Evolutionary conservation across 768 basidiomycete species (phyloP), one percentile per base, ranked within the genome.

Genomic region (Chalciporus pseudorubinellus): DNA sequence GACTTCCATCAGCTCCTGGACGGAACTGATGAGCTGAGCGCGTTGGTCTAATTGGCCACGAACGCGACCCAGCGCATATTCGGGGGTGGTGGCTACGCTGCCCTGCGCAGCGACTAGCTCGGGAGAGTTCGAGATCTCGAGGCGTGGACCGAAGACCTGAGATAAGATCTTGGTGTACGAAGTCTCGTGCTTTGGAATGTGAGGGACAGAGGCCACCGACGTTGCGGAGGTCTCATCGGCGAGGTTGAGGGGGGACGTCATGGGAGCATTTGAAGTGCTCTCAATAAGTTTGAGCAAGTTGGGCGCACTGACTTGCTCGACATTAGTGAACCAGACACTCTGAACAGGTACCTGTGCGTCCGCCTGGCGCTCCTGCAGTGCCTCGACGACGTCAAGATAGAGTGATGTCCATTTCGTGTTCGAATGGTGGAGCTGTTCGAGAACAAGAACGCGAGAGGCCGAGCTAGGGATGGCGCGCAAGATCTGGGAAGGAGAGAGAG

Each of bases 61-160:
- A 42, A 94, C 84, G 40, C 93, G 87, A 12, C 97, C 95, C 31
- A 98, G 79, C 1, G 97, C 95, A 64, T 87, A 98, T 66, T 98
- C 92, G 2, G 95, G 97, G n/a, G 80, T 87, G 10, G 94, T 95
- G 16, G 92, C 91, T 40, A 84, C 68, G 40, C 79, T 72, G 11
- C 92, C 93, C 51, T 88, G 80, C 13, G 83, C 69, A 10, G 80
- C 64, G 45, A 92, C 83, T 16, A 88, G 77, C 39, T 80, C 73
- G 0, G 92, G 94, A 3, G 87, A 84, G 70, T 99, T 98, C 61
- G 85, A 77, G 52, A 99, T 78, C 55, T 94, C 86, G 1, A 98
- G 74, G 2, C 90, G 81, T 8, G 85, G 81, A 38, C 74, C 77
- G 65, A 98, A 95, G 29, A 97, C 74, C 50, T 91, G 87, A 6